Base-by-base conservation (phyloP, 129 eudicot species). In the Chrysanthemum makinoi region DNA sequence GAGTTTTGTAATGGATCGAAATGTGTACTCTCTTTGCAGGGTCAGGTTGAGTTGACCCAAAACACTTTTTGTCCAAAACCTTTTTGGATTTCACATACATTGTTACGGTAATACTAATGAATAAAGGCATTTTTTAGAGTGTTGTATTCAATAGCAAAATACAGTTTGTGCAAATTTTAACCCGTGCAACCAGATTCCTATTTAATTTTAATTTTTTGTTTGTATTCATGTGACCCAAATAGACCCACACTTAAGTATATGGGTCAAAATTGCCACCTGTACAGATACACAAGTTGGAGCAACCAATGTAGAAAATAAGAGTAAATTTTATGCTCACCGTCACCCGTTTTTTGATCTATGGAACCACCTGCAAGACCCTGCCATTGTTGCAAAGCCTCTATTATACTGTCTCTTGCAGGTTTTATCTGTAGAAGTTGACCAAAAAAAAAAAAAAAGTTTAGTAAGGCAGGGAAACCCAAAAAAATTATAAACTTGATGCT, bases 361-460 rank as follows among this genome's bases (percentile, higher is more conserved):
- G 72, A 70, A 54, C 77, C 81, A 62, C 81, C 81, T 39, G 91
- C 87, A 79, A 86, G 76, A 77, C 83, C 85, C 81, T 94, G 92
- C 99, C 99, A 94, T 64, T 78, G 88, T 66, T 84, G 99, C 70
- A 94, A 83, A 70, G 97, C 96, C 77, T 94, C 99, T 17, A 75
- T 73, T 69, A 94, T 79, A 77, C 97, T 88, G 68, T 94, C 99
- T 84, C 99, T 87, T 69, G 86, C 99, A 2, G 99, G 97, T 73
- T 94, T 94, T 68, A 94, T 86, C 99, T 94, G 84, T 55, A 30
- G 5, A 83, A 55, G 44, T 39, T 39, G 9, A 39, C 6, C n/a
- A n/a, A n/a, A n/a, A 6, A 39, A 4, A 28, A 33, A 39, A 39
- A 39, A 39, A 39, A 2, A 10, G 44, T 39, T 33, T 33, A 33